These are phyloP conservation scores for Epichloe aotearoae DNA, from an alignment of 2,329 filamentous ascomycete species.

Conservation along the genomic window DNA sequence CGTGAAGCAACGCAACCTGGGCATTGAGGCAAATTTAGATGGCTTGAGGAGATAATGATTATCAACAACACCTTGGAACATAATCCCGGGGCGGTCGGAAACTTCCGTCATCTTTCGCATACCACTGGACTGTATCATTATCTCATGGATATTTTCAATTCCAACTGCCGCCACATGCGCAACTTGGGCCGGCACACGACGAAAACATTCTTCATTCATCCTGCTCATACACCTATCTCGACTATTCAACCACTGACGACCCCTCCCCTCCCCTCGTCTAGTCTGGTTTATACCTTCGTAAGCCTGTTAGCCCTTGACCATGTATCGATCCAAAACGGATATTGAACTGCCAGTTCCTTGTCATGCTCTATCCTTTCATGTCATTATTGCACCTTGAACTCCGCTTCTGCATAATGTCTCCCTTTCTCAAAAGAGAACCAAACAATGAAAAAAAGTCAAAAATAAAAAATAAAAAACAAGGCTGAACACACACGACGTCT, in stretches of 20 bases:
- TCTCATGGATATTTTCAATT: background rate
- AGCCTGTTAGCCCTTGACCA: background rate
- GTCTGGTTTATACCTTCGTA: background rate
- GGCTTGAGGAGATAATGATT: too few species aligned
- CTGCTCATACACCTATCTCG: background rate
- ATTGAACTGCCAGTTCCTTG: background rate
- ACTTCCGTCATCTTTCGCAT: too few species aligned
- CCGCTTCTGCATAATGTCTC: background rate
- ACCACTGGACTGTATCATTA: too few species aligned
- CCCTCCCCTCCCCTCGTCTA: background rate
- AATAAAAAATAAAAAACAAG: background rate
- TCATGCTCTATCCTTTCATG: background rate
- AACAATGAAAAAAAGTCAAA: background rate
- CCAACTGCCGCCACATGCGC: background rate
- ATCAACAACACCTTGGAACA: too few species aligned
- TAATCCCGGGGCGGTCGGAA: too few species aligned
- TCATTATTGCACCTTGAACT: background rate
- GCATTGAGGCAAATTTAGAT: too few species aligned
- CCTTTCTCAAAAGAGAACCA: background rate
- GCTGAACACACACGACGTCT: too few species aligned
- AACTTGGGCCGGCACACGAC: too few species aligned
- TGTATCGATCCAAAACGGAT: background rate
- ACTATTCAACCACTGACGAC: background rate
- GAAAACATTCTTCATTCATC: background rate
- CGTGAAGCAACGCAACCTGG: background rate